Conservation (phyloP, 2,329 filamentous ascomycete genomes). For the Calonectria pteridis region DNA sequence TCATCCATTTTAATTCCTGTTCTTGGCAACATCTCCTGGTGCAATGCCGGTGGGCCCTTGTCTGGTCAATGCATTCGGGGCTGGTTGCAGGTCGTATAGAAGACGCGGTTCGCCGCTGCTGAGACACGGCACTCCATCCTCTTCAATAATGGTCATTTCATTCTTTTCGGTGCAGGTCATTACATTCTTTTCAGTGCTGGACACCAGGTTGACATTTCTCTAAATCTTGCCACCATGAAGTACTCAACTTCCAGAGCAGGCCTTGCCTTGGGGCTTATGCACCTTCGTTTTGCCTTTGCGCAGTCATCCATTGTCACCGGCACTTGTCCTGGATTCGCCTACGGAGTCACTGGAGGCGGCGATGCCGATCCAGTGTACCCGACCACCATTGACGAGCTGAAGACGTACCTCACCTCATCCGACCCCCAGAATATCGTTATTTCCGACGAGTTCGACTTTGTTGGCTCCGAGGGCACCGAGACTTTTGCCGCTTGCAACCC, state of each 20-base stretch:
- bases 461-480: not conserved
- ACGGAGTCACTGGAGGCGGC: not conserved
- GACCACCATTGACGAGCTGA: not conserved
- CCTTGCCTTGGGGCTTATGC: not conserved
- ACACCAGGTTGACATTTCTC: not conserved
- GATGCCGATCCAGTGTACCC: not conserved
- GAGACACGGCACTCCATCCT: not conserved
- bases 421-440: not conserved
- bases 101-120: not conserved
- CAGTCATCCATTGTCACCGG: not conserved
- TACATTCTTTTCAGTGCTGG: not conserved
- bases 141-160: not conserved
- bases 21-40: not conserved
- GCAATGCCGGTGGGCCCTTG: not conserved
- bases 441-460: not conserved
- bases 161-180: not conserved
- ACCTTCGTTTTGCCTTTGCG: not conserved
- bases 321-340: constrained; percentile 7
- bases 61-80: not conserved
- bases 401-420: not conserved
- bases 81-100: not conserved
- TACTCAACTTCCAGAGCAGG: not conserved
- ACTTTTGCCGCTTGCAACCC: not conserved
- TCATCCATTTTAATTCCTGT: not conserved
- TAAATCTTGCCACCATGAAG: not conserved